A percentile compares a stretch with the other conserved stretches of the same genome.
phyloP scores from a whole-genome alignment of 148 eudicot genomes.

The Heliosperma pusillum region DNA sequence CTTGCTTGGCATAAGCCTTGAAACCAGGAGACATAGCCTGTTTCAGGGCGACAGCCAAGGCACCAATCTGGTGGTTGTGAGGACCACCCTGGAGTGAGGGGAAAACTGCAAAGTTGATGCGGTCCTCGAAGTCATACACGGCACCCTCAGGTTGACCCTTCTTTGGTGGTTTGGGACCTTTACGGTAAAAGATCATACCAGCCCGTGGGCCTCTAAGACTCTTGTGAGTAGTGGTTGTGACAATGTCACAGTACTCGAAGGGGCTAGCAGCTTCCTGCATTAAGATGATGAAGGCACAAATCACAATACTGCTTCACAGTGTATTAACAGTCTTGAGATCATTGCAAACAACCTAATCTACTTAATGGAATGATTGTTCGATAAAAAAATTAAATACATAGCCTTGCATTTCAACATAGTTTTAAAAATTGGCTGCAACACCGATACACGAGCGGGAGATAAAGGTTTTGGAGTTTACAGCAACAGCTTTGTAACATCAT shows the following conservation, averaged over 20 bases:
- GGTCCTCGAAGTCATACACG: constrained; percentile 87
- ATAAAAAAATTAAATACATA: neutral
- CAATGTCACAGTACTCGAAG: constrained; percentile 86
- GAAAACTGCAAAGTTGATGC: constrained; percentile 94
- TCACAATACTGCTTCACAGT: neutral
- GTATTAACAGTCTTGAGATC: neutral
- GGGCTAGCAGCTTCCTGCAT: constrained; percentile 91
- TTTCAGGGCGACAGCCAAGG: constrained; percentile 93
- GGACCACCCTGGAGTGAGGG: constrained; percentile 98
- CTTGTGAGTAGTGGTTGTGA: constrained; percentile 95
- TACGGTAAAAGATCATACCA: constrained; percentile 97
- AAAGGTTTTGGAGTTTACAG: no score
- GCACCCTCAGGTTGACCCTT: constrained; percentile 97
- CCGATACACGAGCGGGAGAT: no score
- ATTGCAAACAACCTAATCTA: neutral
- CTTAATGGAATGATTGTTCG: neutral
- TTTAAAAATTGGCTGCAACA: no score
- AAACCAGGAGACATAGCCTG: constrained; percentile 87
- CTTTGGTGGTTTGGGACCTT: constrained; percentile 94
- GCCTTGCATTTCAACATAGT: neutral
- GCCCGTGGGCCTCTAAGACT: constrained; percentile 97
- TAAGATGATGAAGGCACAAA: neutral
- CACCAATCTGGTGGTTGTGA: constrained; percentile 97
- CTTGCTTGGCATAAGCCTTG: constrained; percentile 96
- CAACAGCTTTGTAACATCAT: no score